A percentile compares a stretch with the other conserved stretches of the same genome.
Evolutionary conservation across 768 basidiomycete genomes (phyloP).

Genomic region (Boletus fagicola): DNA sequence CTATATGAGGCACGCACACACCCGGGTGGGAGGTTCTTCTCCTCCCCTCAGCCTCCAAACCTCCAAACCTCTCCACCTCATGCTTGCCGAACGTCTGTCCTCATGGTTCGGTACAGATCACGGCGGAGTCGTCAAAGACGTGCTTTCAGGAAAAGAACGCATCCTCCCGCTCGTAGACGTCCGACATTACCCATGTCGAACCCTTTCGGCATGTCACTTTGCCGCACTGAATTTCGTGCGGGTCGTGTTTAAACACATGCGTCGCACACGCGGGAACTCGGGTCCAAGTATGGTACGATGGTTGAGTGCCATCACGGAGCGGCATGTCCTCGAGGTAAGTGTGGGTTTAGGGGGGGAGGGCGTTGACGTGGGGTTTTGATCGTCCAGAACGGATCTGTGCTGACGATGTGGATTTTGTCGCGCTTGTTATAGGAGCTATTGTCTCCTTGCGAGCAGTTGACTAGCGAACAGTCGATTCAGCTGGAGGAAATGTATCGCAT

Average conservation of each 20-base stretch:
- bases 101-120: slow-evolving; percentile 14
- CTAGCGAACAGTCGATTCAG: slow-evolving; percentile 42
- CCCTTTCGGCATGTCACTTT: slow-evolving; percentile 53
- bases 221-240: slow-evolving; percentile 63
- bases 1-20: too few relatives aligned
- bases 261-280: slow-evolving; percentile 2
- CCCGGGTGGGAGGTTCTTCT: too few relatives aligned
- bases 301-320: slow-evolving; percentile 14
- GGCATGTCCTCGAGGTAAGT: slow-evolving; percentile 23
- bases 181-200: slow-evolving; percentile 44
- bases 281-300: slow-evolving; percentile 6
- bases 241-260: slow-evolving; percentile 36
- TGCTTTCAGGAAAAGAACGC: slow-evolving; percentile 35
- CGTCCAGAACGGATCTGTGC: neutral
- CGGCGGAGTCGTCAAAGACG: slow-evolving; percentile 15
- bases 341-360: neutral
- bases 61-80: neutral
- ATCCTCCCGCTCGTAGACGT: slow-evolving; percentile 46
- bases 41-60: neutral
- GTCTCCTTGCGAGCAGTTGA: slow-evolving; percentile 52
- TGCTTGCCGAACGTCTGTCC: slow-evolving; percentile 16
- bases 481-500: slow-evolving; percentile 48
- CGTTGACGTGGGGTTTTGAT: neutral
- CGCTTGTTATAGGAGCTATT: slow-evolving; percentile 43
- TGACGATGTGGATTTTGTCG: neutral